phyloP scores from a whole-genome alignment of 495 filamentous ascomycete genomes.

The Lasiosphaeria miniovina region DNA sequence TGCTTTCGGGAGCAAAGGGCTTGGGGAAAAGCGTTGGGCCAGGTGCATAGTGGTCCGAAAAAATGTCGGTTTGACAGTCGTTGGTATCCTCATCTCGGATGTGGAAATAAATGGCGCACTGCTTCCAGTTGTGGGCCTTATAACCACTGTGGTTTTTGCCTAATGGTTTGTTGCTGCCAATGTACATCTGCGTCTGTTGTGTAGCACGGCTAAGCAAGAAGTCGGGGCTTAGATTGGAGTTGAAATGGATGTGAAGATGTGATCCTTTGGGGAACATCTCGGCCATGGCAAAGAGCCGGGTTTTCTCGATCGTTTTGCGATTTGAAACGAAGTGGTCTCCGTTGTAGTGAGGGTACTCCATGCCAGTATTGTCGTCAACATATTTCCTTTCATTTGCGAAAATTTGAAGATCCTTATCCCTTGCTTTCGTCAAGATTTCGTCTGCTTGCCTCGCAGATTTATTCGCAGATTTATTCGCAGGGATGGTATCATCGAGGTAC shows the following conservation, averaged over 20 bases:
- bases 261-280: slow-evolving; percentile 51
- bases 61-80: slow-evolving; percentile 15
- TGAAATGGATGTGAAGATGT: slow-evolving; percentile 58
- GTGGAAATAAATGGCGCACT: slow-evolving; percentile 50
- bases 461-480: too few species aligned
- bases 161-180: slow-evolving; percentile 44
- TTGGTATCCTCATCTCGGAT: slow-evolving; percentile 29
- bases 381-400: not conserved
- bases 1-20: too few species aligned
- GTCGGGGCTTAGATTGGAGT: slow-evolving; percentile 48
- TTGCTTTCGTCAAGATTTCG: slow-evolving; percentile 31
- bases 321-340: slow-evolving; percentile 51
- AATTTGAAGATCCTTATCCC: slow-evolving; percentile 24
- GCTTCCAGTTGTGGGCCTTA: slow-evolving; percentile 28
- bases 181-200: slow-evolving; percentile 50
- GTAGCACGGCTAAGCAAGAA: slow-evolving; percentile 51
- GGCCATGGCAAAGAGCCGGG: slow-evolving; percentile 40
- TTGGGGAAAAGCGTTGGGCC: slow-evolving; percentile 38
- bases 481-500: not conserved
- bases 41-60: slow-evolving; percentile 24
- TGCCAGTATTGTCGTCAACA: slow-evolving; percentile 26
- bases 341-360: slow-evolving; percentile 30
- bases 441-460: slow-evolving; percentile 34
- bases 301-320: slow-evolving; percentile 44
- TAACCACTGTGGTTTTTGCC: not conserved